Conservation (phyloP, 2,329 filamentous ascomycete genomes). For the Proliferodiscus dingleyae region DNA sequence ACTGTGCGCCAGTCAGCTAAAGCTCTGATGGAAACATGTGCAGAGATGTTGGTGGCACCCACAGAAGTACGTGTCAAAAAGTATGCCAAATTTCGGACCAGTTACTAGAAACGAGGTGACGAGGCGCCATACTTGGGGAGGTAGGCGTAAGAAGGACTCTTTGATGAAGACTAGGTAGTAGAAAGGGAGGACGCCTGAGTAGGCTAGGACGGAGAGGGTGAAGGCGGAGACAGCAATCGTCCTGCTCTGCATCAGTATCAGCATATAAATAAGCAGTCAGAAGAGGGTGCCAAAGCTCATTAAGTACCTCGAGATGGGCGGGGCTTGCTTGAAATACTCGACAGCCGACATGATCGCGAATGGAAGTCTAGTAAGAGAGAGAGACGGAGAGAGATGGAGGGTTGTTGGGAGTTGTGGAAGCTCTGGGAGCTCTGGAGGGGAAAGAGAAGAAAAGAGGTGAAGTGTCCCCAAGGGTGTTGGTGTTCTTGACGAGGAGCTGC, state of each 20-base stretch:
- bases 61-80: slow-evolving; percentile 68
- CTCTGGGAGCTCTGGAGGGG: not conserved
- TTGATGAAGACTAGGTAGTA: slow-evolving; percentile 47
- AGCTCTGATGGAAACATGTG: not conserved
- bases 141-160: slow-evolving; percentile 45
- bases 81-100: slow-evolving; percentile 37
- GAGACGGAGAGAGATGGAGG: slow-evolving; percentile 3
- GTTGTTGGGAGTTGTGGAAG: slow-evolving; percentile 8
- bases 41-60: slow-evolving; percentile 28
- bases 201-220: slow-evolving; percentile 52
- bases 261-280: no score
- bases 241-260: slow-evolving; percentile 49
- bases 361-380: slow-evolving; percentile 7
- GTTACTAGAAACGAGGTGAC: slow-evolving; percentile 35
- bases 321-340: slow-evolving; percentile 61
- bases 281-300: no score
- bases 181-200: slow-evolving; percentile 47
- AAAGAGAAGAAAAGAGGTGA: not conserved
- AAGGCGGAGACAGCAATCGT: slow-evolving; percentile 59
- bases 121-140: slow-evolving; percentile 37
- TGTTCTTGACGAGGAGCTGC: no score
- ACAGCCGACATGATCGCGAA: slow-evolving; percentile 36
- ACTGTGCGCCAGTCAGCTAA: slow-evolving; percentile 38
- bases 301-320: slow-evolving; percentile 62
- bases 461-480: no score